Base-by-base conservation (phyloP, 352 stramenopile genomes). In the Halophytophthora polymorphica region DNA sequence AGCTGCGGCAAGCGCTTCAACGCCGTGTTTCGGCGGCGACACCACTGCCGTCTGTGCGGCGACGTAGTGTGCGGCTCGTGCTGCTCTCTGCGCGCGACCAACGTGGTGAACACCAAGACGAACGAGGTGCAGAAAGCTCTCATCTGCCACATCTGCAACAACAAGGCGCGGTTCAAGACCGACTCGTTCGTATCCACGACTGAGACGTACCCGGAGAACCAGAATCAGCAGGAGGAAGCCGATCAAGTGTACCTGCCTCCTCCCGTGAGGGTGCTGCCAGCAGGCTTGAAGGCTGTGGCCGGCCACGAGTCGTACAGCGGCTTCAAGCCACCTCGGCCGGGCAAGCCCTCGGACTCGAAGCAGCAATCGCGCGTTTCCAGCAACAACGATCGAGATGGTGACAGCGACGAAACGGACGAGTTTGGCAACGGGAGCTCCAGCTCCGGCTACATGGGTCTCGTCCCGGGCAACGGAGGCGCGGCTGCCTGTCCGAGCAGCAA, bases 1-100 rank as follows among this genome's bases (percentile, higher is more conserved):
- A 73, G 85, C 25, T 88, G 77, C 56, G 82, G 73, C 72, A 86
- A 88, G 56, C 51, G 57, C 1, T 88, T 88, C 43, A 73, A 84
- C 43, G 50, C 69, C 38, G 41, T 86, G 25, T 81, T 77, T 25
- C 72, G 75, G 0, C 63, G 77, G 2, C 72, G 77, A 6, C 77
- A 88, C 55, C 77, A 88, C 45, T 88, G 77, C 50, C 74, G 77
- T 2, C 46, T 88, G 4, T 88, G 77, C 36, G 77, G 77, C 3
- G 75, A 86, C 31, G 75, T 88, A 36, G 66, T 86, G 33, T 88
- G 77, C 42, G 68, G 69, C 2, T 62, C 72, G 0, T 88, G 77
- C 45, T 67, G 65, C 46, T 72, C 73, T 8, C 38, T 86, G 25
- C 74, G 71, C 4, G 67, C 47, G 14, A 80, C 71, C 2, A 73